A percentile compares a stretch with the other conserved stretches of the same genome.
Evolutionary conservation across 495 filamentous ascomycete species (phyloP).

Genomic region (Podospora fimiseda): DNA sequence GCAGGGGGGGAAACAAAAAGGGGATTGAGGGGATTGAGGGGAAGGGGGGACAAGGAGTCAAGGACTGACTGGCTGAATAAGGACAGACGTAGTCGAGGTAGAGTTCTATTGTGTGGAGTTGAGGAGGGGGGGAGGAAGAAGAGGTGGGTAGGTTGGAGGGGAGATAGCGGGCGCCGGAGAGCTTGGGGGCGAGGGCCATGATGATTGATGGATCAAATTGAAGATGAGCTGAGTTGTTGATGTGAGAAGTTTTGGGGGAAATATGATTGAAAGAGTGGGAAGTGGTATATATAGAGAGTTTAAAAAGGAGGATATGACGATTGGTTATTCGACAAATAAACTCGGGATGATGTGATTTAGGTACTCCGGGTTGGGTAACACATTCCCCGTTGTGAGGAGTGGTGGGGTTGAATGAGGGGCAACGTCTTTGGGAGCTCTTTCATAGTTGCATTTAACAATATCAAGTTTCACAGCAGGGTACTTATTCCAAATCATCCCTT

Average conservation of each 20-base stretch:
- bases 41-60: constrained; percentile 5
- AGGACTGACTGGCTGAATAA: constrained; percentile 37
- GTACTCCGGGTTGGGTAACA: too few relatives aligned
- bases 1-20: background rate
- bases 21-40: constrained; percentile 46
- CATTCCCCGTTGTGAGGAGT: background rate
- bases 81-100: constrained; percentile 88
- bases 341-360: background rate
- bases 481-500: background rate
- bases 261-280: background rate
- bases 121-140: constrained; percentile 31
- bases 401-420: background rate
- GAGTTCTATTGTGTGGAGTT: constrained; percentile 72
- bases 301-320: too few relatives aligned
- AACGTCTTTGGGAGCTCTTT: background rate
- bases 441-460: background rate
- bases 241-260: background rate
- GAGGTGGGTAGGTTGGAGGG: constrained; percentile 19
- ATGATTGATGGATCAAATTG: background rate
- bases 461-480: background rate
- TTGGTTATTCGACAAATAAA: background rate
- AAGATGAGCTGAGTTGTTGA: too few relatives aligned
- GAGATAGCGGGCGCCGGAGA: constrained; percentile 62
- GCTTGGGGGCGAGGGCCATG: constrained; percentile 77
- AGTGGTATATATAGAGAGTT: background rate